Conservation (phyloP, 2,329 filamentous ascomycete species). For the Aspergillus ruber region DNA sequence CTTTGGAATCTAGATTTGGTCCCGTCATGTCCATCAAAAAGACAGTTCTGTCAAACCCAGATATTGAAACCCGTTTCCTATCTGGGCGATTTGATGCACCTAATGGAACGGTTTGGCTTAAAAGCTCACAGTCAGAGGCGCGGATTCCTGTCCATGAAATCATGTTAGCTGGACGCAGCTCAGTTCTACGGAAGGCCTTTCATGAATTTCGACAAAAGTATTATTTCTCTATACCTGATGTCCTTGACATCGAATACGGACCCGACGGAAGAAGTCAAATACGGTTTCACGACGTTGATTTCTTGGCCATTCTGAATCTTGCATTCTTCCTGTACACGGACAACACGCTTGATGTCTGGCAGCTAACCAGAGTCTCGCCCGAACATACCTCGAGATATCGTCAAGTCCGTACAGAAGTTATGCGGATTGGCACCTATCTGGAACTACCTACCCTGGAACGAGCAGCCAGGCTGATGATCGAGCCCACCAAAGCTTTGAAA, state of each 20-base stretch:
- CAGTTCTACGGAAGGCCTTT: constrained; percentile 58
- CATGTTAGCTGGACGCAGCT: constrained; percentile 68
- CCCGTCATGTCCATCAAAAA: constrained; percentile 29
- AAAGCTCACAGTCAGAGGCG: constrained; percentile 59
- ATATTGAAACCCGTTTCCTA: constrained; percentile 39
- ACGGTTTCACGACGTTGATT: constrained; percentile 64
- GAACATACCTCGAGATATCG: constrained; percentile 66
- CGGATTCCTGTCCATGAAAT: constrained; percentile 77
- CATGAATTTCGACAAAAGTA: constrained; percentile 51
- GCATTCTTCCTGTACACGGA: constrained; percentile 78
- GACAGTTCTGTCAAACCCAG: constrained; percentile 37
- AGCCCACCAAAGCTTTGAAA: constrained; percentile 58
- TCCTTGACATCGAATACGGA: constrained; percentile 52
- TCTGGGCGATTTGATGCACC: constrained; percentile 17
- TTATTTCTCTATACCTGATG: constrained; percentile 52
- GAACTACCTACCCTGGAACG: constrained; percentile 67
- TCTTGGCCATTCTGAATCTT: constrained; percentile 72
- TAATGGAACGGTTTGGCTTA: constrained; percentile 35
- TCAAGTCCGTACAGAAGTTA: constrained; percentile 75
- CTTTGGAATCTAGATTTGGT: constrained; percentile 6
- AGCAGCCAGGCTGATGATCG: constrained; percentile 67
- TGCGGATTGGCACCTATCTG: constrained; percentile 70
- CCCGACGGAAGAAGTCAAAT: constrained; percentile 51
- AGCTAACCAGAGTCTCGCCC: constrained; percentile 61
- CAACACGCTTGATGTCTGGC: constrained; percentile 76